A percentile compares a stretch with the other conserved stretches of the same genome.
phyloP scores from a whole-genome alignment of 192 early-diverging fungal species.

The Coemansia sp. region DNA sequence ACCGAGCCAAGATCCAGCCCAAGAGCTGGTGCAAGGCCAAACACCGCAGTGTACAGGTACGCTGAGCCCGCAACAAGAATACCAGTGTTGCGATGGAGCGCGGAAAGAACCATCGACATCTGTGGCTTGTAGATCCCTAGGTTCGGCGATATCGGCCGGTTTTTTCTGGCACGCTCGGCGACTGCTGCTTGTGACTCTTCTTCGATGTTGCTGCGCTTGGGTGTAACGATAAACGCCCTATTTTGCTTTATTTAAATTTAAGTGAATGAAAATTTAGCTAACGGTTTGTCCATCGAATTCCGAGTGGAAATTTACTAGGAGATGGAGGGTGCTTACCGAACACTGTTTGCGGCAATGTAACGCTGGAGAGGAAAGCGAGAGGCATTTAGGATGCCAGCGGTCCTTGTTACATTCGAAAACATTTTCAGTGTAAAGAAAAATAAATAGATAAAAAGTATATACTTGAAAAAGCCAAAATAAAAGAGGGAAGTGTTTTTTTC shows the following conservation, averaged over 20 bases:
- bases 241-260: not conserved
- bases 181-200: constrained; percentile 43
- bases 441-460: constrained; percentile 1
- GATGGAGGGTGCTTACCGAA: constrained; percentile 24
- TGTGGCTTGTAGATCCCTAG: constrained; percentile 90
- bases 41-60: constrained; percentile 69
- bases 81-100: constrained; percentile 74
- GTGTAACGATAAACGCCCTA: constrained; percentile 53
- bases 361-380: constrained; percentile 23
- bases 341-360: constrained; percentile 15
- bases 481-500: too few relatives aligned
- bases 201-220: constrained; percentile 14
- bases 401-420: constrained; percentile 35
- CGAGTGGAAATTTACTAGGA: not conserved
- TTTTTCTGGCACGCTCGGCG: constrained; percentile 52
- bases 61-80: constrained; percentile 66
- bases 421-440: not conserved
- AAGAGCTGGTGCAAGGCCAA: constrained; percentile 62
- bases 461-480: not conserved
- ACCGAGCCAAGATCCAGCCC: constrained; percentile 67
- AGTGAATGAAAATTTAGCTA: not conserved
- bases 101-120: constrained; percentile 79
- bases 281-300: not conserved
- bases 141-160: constrained; percentile 82
- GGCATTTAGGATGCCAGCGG: constrained; percentile 23